Evolutionary conservation across 2,329 filamentous ascomycete species (phyloP), one percentile per base, ranked within the genome.

Genomic region (Apiospora sp.): DNA sequence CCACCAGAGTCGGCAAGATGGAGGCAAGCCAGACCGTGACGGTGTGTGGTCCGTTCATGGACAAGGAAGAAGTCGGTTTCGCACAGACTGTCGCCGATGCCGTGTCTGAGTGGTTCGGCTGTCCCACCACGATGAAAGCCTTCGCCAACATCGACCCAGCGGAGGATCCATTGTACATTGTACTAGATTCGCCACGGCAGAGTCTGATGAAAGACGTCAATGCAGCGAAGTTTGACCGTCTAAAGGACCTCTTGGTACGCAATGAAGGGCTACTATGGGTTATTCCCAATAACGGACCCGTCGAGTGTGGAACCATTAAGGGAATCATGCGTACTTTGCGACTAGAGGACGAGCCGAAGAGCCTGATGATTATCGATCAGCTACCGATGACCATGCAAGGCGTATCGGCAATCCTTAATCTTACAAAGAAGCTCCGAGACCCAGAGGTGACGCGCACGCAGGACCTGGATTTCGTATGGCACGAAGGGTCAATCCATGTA

Each of bases 391-490:
- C 44, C 27, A 14, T 41, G 4, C 16, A 72, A n/a, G 74, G 72
- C 4, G 34, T 64, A 22, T 72, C 72, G 4, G 74, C 73, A 0
- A 73, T 76, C 27, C 68, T 71, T 13, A 61, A 71, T 44, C 68
- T 74, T n/a, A 19, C 74, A 30, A 48, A 68, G 43, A 61, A 43
- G 16, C 27, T 76, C 24, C 71, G 34, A 37, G 74, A 76, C 67
- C 74, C 71, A 3, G 75, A 76, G 44, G 34, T 70, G 51, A 64
- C 68, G 10, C 49, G 61, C 34, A 43, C 37, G 27, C 19, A 67
- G 34, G 75, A 75, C 43, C 72, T 71, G 43, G 75, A 76, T 30
- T 76, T 72, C 70, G 41, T 73, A 37, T 76, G 73, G 74, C 69
- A 71, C 13, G 37, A 73, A 16, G 72, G 67, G 44, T 61, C 69